A percentile compares a stretch with the other conserved stretches of the same genome.
Evolutionary conservation across 768 basidiomycete genomes (phyloP).

Genomic region (Suillus americanus): DNA sequence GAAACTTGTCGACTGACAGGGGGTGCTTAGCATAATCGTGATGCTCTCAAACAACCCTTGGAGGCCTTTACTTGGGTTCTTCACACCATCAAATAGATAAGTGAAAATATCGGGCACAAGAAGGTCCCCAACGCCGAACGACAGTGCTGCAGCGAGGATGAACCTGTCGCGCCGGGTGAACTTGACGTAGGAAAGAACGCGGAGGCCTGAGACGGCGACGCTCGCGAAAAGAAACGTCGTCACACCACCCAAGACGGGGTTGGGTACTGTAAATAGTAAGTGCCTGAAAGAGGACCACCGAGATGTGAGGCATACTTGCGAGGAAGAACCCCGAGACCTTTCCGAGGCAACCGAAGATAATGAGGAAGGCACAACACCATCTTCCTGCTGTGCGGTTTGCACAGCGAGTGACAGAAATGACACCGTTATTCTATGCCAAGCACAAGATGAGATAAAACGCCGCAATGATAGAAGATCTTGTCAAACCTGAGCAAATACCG

Average conservation of each 20-base stretch:
- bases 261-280: conserved; percentile 50
- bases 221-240: conserved; percentile 86
- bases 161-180: conserved; percentile 70
- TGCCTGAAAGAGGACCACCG: neutral
- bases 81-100: conserved; percentile 67
- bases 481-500: conserved; percentile 66
- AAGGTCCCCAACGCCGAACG: conserved; percentile 71
- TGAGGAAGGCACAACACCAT: conserved; percentile 78
- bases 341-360: conserved; percentile 77
- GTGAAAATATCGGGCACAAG: conserved; percentile 65
- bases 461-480: neutral
- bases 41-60: conserved; percentile 75
- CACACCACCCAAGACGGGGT: conserved; percentile 79
- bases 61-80: conserved; percentile 50
- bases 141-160: conserved; percentile 65
- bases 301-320: conserved; percentile 45
- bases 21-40: conserved; percentile 77
- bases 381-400: conserved; percentile 78
- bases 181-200: conserved; percentile 59
- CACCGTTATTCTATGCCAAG: conserved; percentile 66
- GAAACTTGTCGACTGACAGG: conserved; percentile 52
- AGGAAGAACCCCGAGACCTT: conserved; percentile 85
- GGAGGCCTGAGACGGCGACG: conserved; percentile 68
- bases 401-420: conserved; percentile 82
- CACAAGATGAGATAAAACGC: neutral